Evolutionary conservation across 371 early-diverging fungal genomes (phyloP).

Genomic region (Basidiobolus meristosporus): DNA sequence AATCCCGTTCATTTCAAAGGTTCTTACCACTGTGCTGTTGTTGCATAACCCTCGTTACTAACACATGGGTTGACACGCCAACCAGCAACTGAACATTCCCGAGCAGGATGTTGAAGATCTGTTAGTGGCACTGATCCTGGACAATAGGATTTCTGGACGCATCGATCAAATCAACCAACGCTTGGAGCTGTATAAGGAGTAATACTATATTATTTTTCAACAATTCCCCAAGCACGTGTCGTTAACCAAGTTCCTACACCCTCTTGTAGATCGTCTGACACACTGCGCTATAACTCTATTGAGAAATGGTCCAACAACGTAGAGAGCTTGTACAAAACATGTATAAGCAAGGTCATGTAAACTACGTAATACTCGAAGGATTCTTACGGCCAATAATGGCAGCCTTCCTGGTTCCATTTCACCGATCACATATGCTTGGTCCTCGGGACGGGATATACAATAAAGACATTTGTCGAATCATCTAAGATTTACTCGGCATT

Average conservation of each 20-base stretch:
- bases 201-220: constrained; percentile 8
- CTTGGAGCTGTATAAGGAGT: constrained; percentile 46
- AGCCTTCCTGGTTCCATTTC: too few relatives aligned
- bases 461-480: too few relatives aligned
- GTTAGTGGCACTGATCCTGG: constrained; percentile 66
- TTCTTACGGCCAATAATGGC: too few relatives aligned
- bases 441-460: too few relatives aligned
- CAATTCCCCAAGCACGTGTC: neutral
- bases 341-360: constrained; percentile 28
- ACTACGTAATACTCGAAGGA: too few relatives aligned
- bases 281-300: constrained; percentile 41
- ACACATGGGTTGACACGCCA: neutral
- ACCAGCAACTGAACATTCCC: constrained; percentile 57
- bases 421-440: too few relatives aligned
- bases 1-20: constrained; percentile 54
- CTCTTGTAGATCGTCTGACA: constrained; percentile 33
- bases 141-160: constrained; percentile 56
- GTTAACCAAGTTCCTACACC: neutral
- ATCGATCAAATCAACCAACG: constrained; percentile 73
- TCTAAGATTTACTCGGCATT: too few relatives aligned
- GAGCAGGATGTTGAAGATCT: constrained; percentile 64
- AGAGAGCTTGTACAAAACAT: constrained; percentile 32
- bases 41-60: too few relatives aligned
- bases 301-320: constrained; percentile 56
- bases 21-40: constrained; percentile 10